These are phyloP conservation scores for Pseudogymnoascus sp. DNA, from an alignment of 2,329 filamentous ascomycete species.

Conservation along the genomic window DNA sequence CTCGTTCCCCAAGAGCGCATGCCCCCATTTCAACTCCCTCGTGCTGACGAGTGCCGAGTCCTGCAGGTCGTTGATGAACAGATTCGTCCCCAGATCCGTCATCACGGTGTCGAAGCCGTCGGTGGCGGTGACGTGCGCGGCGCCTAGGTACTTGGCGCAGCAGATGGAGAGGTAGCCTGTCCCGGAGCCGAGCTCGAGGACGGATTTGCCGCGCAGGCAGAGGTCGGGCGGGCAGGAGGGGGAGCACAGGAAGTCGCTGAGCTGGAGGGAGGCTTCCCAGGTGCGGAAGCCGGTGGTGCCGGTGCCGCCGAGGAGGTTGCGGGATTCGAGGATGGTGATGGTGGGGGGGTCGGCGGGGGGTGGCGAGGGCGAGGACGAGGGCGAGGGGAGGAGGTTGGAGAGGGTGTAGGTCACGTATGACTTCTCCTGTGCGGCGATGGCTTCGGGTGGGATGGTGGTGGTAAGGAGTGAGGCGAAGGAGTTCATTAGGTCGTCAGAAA, in stretches of 20 bases:
- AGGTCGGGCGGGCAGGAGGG: conserved; percentile 17
- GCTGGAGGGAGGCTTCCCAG: conserved; percentile 71
- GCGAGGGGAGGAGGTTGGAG: conserved; percentile 14
- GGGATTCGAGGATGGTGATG: conserved; percentile 62
- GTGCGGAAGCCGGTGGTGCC: conserved; percentile 71
- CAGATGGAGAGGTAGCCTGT: conserved; percentile 69
- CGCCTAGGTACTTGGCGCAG: conserved; percentile 57
- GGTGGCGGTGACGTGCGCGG: conserved; percentile 55
- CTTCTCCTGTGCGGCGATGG: conserved; percentile 59
- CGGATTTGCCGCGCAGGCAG: conserved; percentile 42
- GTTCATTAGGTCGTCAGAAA: conserved; percentile 72
- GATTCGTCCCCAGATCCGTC: conserved; percentile 56
- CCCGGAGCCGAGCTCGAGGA: conserved; percentile 68
- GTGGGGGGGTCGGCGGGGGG: conserved; percentile 15
- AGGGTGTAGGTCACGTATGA: conserved; percentile 63
- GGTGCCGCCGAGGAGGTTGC: conserved; percentile 57
- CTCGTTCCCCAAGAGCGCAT: conserved; percentile 28
- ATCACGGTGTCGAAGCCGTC: conserved; percentile 70
- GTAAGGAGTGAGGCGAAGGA: conserved; percentile 57
- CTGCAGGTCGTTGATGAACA: conserved; percentile 59
- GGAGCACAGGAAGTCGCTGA: conserved; percentile 57
- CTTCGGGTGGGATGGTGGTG: conserved; percentile 54
- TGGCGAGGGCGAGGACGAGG: not conserved
- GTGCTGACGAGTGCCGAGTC: conserved; percentile 43
- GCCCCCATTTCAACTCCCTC: conserved; percentile 44